Conservation (phyloP, 495 filamentous ascomycete genomes). For the Usnea hakonensis region DNA sequence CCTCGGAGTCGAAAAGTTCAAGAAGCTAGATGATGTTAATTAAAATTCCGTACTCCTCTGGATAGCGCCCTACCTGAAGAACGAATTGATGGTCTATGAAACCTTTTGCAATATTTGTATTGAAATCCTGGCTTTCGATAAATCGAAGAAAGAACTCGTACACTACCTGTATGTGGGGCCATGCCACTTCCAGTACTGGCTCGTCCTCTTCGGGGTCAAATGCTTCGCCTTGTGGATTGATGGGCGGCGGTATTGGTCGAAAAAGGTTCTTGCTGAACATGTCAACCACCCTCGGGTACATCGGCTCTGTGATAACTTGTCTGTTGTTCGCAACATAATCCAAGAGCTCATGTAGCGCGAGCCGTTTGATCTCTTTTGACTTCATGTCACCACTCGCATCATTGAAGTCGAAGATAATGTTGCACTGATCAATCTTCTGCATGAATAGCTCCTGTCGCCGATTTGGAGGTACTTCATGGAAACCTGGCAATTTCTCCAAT, state of each 20-base stretch:
- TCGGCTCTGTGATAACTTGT: constrained; percentile 95
- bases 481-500: constrained; percentile 95
- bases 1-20: constrained; percentile 98
- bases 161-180: constrained; percentile 98
- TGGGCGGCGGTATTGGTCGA: constrained; percentile 88
- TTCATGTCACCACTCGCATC: constrained; percentile 98
- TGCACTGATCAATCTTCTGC: constrained; percentile 99
- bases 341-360: constrained; percentile 91
- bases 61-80: constrained; percentile 54
- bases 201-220: constrained; percentile 99
- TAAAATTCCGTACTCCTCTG: background rate
- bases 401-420: constrained; percentile 99
- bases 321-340: constrained; percentile 99
- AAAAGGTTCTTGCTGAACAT: constrained; percentile 99
- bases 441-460: constrained; percentile 96
- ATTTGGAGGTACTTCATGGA: constrained; percentile 95
- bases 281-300: constrained; percentile 97
- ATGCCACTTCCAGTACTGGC: constrained; percentile 94
- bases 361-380: constrained; percentile 98
- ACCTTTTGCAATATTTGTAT: constrained; percentile 98
- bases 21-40: constrained; percentile 52
- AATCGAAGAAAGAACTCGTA: constrained; percentile 99
- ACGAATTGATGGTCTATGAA: constrained; percentile 99
- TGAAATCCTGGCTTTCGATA: constrained; percentile 99
- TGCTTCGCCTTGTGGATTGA: constrained; percentile 96